Evolutionary conservation across 1,284 basidiomycete species (phyloP), one percentile per base, ranked within the genome.

Genomic region (Papiliotrema fonsecae): DNA sequence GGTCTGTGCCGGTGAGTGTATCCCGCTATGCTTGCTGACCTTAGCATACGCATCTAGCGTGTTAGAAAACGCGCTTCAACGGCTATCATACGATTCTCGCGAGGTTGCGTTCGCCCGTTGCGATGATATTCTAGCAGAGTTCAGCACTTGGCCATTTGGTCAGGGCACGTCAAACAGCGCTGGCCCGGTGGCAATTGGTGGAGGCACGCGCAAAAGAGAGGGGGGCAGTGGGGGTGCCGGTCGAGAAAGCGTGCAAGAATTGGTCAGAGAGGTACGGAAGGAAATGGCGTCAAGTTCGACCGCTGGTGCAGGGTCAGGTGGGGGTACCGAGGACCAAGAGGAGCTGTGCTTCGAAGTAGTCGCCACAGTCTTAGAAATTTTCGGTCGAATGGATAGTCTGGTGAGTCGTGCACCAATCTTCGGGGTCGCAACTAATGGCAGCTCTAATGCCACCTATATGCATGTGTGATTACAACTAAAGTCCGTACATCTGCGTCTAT

Each of bases 91-190:
- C 63, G 92, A 96, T 70, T 86, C 90, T 50, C 77, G 92, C 42
- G 92, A 97, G 76, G 83, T 82, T 0, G 91, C 91, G 27, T 93
- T 96, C 68, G 83, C 83, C 55, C 79, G 92, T 52, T 91, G 88
- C 61, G 92, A 97, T 68, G 92, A 96, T 60, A 82, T 96, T 30
- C 77, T 97, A 25, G 84, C 83, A 39, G 91, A 93, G 73, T 96
- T 96, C 72, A 81, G 83, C 26, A 79, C 78, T 25, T 97, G 90
- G 90, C 92, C 92, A 4, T 91, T 89, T 65, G 88, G 89, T 6
- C 61, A 67, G 47, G 62, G 64, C 43, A 69, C 69, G 24, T 53
- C 65, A 11, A 39, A 55, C 24, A 44, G 45, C 19, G 62, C 64
- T 10, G 60, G 65, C 6, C 64, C 70, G 19, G 64, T 74, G 27